Percentiles rank a stretch among this genome's conserved stretches.
Conservation (phyloP, 2,329 filamentous ascomycete species). For the Fusarium fujikuroi region DNA sequence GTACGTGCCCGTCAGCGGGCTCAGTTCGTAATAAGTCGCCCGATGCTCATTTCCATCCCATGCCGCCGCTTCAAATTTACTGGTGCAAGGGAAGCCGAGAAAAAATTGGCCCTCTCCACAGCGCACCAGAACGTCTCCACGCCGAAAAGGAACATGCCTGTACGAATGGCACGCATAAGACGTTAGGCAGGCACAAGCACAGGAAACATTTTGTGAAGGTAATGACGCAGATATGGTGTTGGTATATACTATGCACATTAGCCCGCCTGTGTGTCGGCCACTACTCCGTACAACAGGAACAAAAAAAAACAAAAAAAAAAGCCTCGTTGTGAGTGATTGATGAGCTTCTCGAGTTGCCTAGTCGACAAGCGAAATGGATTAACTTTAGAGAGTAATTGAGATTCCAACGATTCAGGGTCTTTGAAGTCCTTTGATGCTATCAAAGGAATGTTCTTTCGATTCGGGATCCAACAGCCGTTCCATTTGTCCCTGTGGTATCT, state of each 20-base stretch:
- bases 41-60: conserved; percentile 41
- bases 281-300: not conserved
- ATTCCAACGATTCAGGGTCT: conserved; percentile 13
- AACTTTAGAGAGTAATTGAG: not conserved
- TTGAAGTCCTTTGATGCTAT: conserved; percentile 5
- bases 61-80: conserved; percentile 36
- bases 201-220: conserved; percentile 30
- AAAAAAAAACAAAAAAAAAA: not conserved
- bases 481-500: conserved; percentile 1
- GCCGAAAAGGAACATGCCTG: conserved; percentile 18
- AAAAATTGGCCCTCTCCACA: conserved; percentile 31
- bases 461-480: not conserved
- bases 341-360: conserved; percentile 26
- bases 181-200: conserved; percentile 25
- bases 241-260: conserved; percentile 9
- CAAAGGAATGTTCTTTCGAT: conserved; percentile 20
- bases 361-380: conserved; percentile 13
- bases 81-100: conserved; percentile 40
- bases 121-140: conserved; percentile 16
- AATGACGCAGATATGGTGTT: conserved; percentile 30
- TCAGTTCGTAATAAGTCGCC: conserved; percentile 15
- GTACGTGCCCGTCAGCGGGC: conserved; percentile 25
- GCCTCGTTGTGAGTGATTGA: not conserved
- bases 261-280: not conserved
- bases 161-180: conserved; percentile 32